Conservation (phyloP, 2,329 filamentous ascomycete species). For the Sporothrix sp. region DNA sequence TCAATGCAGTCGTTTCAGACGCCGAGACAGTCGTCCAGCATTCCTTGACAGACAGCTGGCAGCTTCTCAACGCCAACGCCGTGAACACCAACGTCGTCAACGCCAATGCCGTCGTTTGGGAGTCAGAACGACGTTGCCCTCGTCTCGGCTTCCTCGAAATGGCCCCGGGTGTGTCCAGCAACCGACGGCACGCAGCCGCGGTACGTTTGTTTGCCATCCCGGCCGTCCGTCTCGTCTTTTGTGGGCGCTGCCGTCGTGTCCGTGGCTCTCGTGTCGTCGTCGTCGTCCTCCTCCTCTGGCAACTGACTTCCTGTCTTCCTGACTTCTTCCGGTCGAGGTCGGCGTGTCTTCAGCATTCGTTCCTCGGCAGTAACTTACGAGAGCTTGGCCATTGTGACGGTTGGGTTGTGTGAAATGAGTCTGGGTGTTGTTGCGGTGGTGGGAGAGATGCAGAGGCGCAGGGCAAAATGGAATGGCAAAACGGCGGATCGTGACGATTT, state of each 20-base stretch:
- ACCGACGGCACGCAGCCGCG: no score
- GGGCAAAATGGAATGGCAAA: neutral
- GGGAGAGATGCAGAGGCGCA: neutral
- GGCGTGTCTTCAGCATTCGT: neutral
- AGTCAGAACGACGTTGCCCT: no score
- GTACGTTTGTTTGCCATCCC: no score
- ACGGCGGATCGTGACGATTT: conserved; percentile 1
- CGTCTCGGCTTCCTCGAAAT: no score
- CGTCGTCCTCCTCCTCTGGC: neutral
- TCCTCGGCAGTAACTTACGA: no score
- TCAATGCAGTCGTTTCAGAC: neutral
- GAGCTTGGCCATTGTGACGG: conserved; percentile 47
- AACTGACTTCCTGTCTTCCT: no score
- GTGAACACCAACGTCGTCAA: neutral
- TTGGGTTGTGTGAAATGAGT: conserved; percentile 8
- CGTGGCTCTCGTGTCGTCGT: neutral
- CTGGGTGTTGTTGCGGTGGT: neutral
- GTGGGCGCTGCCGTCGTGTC: no score
- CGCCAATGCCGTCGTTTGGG: neutral
- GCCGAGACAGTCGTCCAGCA: neutral
- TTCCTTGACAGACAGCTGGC: no score
- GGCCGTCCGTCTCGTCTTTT: no score
- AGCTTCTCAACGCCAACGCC: neutral
- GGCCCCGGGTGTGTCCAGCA: no score
- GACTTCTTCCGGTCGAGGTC: no score